Conservation (phyloP, 2,329 filamentous ascomycete species). For the Botrytis tulipae region DNA sequence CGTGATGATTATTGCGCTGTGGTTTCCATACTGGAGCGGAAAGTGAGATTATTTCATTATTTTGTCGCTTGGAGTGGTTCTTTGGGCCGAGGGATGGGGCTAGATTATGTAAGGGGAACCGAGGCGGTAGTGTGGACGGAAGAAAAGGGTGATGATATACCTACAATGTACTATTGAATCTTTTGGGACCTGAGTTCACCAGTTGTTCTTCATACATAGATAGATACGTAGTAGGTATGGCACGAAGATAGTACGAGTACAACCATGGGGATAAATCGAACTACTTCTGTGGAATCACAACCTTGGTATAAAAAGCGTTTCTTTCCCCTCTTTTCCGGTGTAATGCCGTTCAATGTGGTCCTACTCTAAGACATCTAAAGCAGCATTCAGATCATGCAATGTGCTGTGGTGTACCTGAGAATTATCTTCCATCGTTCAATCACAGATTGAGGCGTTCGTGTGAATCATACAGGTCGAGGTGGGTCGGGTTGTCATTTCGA, state of each 20-base stretch:
- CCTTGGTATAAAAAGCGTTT: background rate
- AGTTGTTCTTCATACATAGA: background rate
- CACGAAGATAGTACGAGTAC: too few species aligned
- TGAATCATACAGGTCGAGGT: background rate
- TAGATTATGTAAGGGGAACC: conserved; percentile 13
- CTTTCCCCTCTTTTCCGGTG: background rate
- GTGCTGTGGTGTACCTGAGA: background rate
- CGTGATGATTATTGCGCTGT: conserved; percentile 38
- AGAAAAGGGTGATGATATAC: background rate
- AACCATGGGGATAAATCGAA: background rate
- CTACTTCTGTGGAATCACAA: background rate
- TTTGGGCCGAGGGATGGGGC: background rate
- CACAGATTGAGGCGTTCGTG: background rate
- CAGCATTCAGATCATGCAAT: conserved; percentile 13
- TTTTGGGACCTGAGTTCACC: background rate
- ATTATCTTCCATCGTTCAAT: conserved; percentile 6
- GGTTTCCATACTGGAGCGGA: conserved; percentile 32
- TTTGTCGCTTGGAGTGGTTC: conserved; percentile 1
- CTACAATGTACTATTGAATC: background rate
- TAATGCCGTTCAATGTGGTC: background rate
- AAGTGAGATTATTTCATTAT: conserved; percentile 11
- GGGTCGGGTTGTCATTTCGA: background rate
- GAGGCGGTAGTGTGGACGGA: background rate
- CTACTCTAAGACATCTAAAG: background rate
- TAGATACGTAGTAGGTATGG: too few species aligned